Conservation (phyloP, 768 basidiomycete genomes). For the Tricholoma matsutake region DNA sequence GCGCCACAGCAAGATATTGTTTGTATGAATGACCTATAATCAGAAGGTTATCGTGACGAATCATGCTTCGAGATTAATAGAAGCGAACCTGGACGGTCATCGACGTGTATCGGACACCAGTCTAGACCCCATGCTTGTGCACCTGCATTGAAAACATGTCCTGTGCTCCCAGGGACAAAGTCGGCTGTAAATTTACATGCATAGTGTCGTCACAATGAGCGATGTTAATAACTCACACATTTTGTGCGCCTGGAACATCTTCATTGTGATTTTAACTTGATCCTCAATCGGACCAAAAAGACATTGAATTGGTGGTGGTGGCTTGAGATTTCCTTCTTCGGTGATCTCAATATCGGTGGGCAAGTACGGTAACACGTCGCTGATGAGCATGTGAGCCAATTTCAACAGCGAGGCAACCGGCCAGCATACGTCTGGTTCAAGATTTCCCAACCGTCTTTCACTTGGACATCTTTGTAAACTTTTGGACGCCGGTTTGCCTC, state of each 20-base stretch:
- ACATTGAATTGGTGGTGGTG: constrained; percentile 56
- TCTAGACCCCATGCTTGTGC: constrained; percentile 89
- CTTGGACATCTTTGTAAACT: constrained; percentile 46
- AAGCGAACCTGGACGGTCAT: constrained; percentile 43
- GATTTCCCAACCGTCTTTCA: constrained; percentile 44
- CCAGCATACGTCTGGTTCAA: constrained; percentile 46
- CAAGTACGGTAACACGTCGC: constrained; percentile 56
- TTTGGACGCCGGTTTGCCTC: constrained; percentile 57
- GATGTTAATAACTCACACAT: constrained; percentile 45
- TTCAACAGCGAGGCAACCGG: constrained; percentile 4
- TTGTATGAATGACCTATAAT: constrained; percentile 47
- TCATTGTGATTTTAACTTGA: constrained; percentile 47
- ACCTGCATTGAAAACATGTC: constrained; percentile 82
- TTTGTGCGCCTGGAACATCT: constrained; percentile 53
- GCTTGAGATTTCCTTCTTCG: constrained; percentile 47
- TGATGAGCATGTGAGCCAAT: constrained; percentile 21
- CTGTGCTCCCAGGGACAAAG: constrained; percentile 52
- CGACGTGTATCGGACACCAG: constrained; percentile 82
- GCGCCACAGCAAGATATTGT: constrained; percentile 84
- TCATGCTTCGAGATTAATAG: not conserved
- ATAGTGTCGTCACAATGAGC: constrained; percentile 1
- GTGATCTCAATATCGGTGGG: constrained; percentile 51
- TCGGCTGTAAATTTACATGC: constrained; percentile 42
- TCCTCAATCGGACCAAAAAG: constrained; percentile 60
- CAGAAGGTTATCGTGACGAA: not conserved